Percentiles rank a stretch among this genome's conserved stretches.
Conservation (phyloP, 306 rosid species). For the Alnus rubra region DNA sequence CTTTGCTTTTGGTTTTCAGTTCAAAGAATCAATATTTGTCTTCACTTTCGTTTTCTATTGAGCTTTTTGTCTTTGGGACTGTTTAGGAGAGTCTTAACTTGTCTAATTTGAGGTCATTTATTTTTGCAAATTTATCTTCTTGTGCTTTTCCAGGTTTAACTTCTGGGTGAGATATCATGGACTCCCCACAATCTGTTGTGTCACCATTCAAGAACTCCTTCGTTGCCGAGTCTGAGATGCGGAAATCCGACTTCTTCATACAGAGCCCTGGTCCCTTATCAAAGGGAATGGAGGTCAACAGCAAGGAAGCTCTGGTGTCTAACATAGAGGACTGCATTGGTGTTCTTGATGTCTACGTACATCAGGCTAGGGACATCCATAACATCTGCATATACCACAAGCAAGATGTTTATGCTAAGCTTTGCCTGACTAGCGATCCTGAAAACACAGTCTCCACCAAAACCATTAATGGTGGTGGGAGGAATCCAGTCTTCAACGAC, state of each 20-base stretch:
- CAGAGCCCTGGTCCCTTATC: constrained; percentile 33
- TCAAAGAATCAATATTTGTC: background rate
- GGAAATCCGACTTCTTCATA: constrained; percentile 27
- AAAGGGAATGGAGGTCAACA: constrained; percentile 51
- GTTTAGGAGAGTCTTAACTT: background rate
- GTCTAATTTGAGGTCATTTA: constrained; percentile 12
- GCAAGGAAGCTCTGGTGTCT: constrained; percentile 37
- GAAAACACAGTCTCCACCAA: constrained; percentile 63
- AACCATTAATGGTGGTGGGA: constrained; percentile 92
- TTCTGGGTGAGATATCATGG: constrained; percentile 49
- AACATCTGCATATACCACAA: constrained; percentile 97
- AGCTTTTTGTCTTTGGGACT: constrained; percentile 1
- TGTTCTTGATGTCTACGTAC: constrained; percentile 68
- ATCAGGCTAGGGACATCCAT: constrained; percentile 87
- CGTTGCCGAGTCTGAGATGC: constrained; percentile 46
- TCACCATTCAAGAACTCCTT: constrained; percentile 64
- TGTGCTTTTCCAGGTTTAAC: constrained; percentile 40
- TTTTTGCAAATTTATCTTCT: constrained; percentile 21
- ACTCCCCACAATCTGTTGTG: constrained; percentile 89
- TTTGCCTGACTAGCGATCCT: constrained; percentile 70
- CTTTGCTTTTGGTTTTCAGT: constrained; percentile 4
- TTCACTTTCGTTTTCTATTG: constrained; percentile 6
- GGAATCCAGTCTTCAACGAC: constrained; percentile 87
- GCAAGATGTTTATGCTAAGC: constrained; percentile 96
- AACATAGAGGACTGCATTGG: constrained; percentile 54